Percentiles rank a stretch among this genome's conserved stretches.
Evolutionary conservation across 2,329 filamentous ascomycete genomes (phyloP).

Genomic region (Clonostachys byssicola): DNA sequence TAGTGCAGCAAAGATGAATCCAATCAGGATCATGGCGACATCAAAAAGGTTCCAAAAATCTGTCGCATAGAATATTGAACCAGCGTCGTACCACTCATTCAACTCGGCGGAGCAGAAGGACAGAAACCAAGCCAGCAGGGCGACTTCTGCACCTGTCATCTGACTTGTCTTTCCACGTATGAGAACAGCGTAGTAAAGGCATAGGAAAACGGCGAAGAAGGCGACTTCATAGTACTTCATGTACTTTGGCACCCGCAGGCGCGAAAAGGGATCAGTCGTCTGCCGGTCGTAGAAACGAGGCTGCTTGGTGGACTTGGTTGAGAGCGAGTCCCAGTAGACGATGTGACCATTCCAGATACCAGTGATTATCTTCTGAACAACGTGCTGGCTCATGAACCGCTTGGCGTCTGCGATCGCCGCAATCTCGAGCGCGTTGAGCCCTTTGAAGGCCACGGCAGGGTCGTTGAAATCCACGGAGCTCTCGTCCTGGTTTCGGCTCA

Average conservation of each 20-base stretch:
- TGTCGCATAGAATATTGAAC: constrained; percentile 77
- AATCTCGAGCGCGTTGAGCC: constrained; percentile 83
- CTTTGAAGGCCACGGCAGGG: constrained; percentile 68
- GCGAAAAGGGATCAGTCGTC: constrained; percentile 68
- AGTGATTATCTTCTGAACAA: constrained; percentile 79
- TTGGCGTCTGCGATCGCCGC: constrained; percentile 79
- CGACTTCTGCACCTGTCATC: constrained; percentile 65
- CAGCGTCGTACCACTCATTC: constrained; percentile 80
- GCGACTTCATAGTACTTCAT: constrained; percentile 79
- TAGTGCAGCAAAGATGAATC: constrained; percentile 64
- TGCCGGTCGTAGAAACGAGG: constrained; percentile 70
- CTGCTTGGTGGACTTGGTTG: constrained; percentile 67
- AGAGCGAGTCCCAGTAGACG: constrained; percentile 80
- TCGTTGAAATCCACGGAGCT: constrained; percentile 43
- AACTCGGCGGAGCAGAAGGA: constrained; percentile 87
- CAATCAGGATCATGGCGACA: constrained; percentile 70
- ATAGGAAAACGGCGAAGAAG: constrained; percentile 74
- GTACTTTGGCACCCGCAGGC: constrained; percentile 76
- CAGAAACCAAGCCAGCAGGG: constrained; percentile 81
- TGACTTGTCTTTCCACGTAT: constrained; percentile 63
- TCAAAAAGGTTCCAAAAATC: constrained; percentile 80
- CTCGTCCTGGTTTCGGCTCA: constrained; percentile 36
- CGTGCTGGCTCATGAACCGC: constrained; percentile 74
- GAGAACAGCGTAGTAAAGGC: constrained; percentile 82
- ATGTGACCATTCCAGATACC: constrained; percentile 86